Evolutionary conservation across 345 rosid genomes (phyloP).

Genomic region (Hibiscus mutabilis): DNA sequence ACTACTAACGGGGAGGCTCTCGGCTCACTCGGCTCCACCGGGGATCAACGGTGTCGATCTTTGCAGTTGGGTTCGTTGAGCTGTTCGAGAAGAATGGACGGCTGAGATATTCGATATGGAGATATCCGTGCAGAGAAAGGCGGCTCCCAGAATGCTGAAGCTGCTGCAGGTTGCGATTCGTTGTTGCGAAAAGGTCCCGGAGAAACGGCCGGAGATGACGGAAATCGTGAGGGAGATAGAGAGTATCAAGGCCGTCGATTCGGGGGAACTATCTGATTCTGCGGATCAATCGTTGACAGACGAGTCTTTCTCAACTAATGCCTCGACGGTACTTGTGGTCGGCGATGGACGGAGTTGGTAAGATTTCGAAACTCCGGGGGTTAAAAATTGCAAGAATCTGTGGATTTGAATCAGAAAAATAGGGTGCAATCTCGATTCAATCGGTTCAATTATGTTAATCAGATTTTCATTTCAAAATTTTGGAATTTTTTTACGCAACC

Average conservation of each 20-base stretch:
- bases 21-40: slow-evolving; percentile 34
- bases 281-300: slow-evolving; percentile 29
- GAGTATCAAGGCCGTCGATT: slow-evolving; percentile 7
- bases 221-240: slow-evolving; percentile 35
- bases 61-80: slow-evolving; percentile 45
- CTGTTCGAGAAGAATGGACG: slow-evolving; percentile 62
- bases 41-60: slow-evolving; percentile 44
- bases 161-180: slow-evolving; percentile 36
- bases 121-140: slow-evolving; percentile 31
- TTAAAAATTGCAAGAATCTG: background rate
- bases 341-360: slow-evolving; percentile 1
- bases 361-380: background rate
- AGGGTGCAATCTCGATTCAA: background rate
- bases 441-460: too few relatives aligned
- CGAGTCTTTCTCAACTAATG: slow-evolving; percentile 25
- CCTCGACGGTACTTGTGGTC: background rate
- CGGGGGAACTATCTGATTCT: slow-evolving; percentile 16
- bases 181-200: slow-evolving; percentile 40
- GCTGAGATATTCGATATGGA: slow-evolving; percentile 49
- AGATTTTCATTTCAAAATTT: too few relatives aligned
- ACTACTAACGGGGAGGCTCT: slow-evolving; percentile 36
- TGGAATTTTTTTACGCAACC: too few relatives aligned
- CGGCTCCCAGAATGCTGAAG: slow-evolving; percentile 33
- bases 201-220: slow-evolving; percentile 42
- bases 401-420: background rate